These are phyloP conservation scores for Hypoxylon fuscum DNA, from an alignment of 495 filamentous ascomycete genomes.

Conservation along the genomic window DNA sequence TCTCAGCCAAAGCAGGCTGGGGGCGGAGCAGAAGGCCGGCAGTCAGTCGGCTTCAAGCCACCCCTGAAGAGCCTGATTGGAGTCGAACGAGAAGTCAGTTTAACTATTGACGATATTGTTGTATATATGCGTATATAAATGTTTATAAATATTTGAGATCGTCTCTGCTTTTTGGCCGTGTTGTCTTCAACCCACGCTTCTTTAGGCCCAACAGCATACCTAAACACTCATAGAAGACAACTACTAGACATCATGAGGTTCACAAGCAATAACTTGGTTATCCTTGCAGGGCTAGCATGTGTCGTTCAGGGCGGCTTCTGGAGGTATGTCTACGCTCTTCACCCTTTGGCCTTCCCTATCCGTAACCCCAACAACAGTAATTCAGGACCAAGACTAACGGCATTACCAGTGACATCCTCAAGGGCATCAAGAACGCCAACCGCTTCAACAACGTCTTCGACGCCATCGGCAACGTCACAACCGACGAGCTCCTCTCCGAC, in stretches of 20 bases:
- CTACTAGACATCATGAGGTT: background rate
- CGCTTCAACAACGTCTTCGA: background rate
- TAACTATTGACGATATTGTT: background rate
- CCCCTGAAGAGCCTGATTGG: background rate
- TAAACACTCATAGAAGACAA: background rate
- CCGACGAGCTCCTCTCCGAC: background rate
- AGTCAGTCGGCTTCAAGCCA: background rate
- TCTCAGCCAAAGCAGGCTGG: background rate
- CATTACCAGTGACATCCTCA: background rate
- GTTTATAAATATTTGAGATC: background rate
- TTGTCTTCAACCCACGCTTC: background rate
- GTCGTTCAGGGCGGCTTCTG: background rate
- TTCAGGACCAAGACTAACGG: background rate
- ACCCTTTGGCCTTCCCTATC: background rate
- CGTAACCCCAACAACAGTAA: background rate
- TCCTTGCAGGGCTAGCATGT: background rate
- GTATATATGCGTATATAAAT: background rate
- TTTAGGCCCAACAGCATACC: background rate
- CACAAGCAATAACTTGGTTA: background rate
- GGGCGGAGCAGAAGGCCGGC: background rate
- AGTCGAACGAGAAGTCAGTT: background rate
- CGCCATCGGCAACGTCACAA: background rate
- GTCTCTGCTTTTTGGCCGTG: background rate
- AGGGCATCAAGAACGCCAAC: background rate
- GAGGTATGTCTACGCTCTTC: background rate